Evolutionary conservation across 805 yeast species (phyloP).

Genomic region (Ascoidea asiatica): DNA sequence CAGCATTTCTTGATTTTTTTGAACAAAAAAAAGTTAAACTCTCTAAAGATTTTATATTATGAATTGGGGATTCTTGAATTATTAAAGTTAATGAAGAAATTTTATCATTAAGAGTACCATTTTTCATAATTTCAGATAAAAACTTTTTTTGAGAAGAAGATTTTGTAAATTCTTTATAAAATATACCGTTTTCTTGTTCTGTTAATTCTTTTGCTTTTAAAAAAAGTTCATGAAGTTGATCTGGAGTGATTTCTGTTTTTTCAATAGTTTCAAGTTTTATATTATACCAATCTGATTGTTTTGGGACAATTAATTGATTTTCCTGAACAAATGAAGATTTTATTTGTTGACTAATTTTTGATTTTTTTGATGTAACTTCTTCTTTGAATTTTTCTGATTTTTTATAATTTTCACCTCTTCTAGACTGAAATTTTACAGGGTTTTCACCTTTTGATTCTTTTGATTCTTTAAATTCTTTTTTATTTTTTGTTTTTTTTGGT

Average conservation of each 20-base stretch:
- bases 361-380: conserved; percentile 6
- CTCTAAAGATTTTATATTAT: conserved; percentile 73
- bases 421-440: too few relatives aligned
- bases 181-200: conserved; percentile 57
- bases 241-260: conserved; percentile 21
- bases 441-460: too few relatives aligned
- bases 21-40: conserved; percentile 66
- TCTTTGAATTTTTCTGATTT: conserved; percentile 1
- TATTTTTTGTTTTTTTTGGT: conserved; percentile 15
- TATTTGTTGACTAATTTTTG: conserved; percentile 16
- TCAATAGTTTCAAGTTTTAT: conserved; percentile 25
- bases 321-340: conserved; percentile 32
- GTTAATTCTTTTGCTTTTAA: conserved; percentile 55
- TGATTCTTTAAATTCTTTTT: conserved; percentile 20
- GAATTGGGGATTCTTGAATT: conserved; percentile 91
- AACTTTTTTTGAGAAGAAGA: conserved; percentile 76
- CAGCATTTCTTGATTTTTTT: conserved; percentile 87
- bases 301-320: conserved; percentile 43
- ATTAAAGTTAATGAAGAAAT: conserved; percentile 87
- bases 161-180: conserved; percentile 60
- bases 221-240: conserved; percentile 45
- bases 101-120: conserved; percentile 92
- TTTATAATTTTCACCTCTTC: conserved; percentile 15
- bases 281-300: conserved; percentile 68
- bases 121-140: conserved; percentile 73